Base-by-base conservation (phyloP, 176 grass and related monocot species). In the Tillandsia fasciculata region DNA sequence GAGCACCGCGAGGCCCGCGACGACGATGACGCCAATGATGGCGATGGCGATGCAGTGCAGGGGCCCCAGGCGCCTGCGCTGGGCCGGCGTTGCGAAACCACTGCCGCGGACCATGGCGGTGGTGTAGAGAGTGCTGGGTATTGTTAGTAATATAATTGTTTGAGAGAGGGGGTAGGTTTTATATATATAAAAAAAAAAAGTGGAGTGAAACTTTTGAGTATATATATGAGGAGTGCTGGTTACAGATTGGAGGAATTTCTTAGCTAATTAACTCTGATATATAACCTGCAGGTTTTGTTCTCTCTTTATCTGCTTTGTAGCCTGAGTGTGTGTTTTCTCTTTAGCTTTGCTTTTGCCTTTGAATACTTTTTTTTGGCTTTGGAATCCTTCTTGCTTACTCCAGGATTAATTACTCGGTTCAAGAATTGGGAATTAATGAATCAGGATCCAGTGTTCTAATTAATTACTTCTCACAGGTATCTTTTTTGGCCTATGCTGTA, bases 1-100 rank as follows among this genome's bases (percentile, higher is more conserved):
- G 79, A 96, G 87, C 49, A 77, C 78, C 15, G 68, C 27, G 48
- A 91, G 77, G 26, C 87, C 82, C 0, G 70, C 74, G 13, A 91
- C 65, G 51, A 96, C 68, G 49, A 83, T 11, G 73, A 84, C 48
- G 51, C 65, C 51, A 47, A 91, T 26, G 13, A 83, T 0, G 33
- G 78, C 20, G 13, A 66, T 64, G 11, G 85, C 48, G 54, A 88
- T 2, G 77, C 87, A 96, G 27, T 68, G 78, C 12, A 91, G 14
- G 64, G 88, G 49, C 71, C 13, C 64, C 75, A 15, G 48, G 76
- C 9, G 56, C 47, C 18, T 1, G 57, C 11, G 11, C 6, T 3
- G 42, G 51, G 9, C 12, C 24, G 20, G 50, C 9, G 8, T 13
- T 0, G 73, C 11, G 59, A 15, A 5, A 51, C 59, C 64, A 8